These are phyloP conservation scores for Paxillus ammoniavirescens DNA, from an alignment of 768 basidiomycete species.

Conservation along the genomic window DNA sequence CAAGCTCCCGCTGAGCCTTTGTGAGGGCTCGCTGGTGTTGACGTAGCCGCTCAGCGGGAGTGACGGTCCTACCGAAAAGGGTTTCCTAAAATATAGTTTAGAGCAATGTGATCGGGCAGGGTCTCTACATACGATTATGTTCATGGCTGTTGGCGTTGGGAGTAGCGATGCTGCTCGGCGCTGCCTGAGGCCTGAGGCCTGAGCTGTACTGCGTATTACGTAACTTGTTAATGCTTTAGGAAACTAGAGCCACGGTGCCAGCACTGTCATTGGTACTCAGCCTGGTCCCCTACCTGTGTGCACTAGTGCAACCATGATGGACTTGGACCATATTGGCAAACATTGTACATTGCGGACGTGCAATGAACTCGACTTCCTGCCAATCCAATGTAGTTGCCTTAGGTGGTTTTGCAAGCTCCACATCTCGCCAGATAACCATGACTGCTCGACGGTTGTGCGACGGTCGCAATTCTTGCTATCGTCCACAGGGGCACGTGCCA, in stretches of 20 bases:
- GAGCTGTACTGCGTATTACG: not conserved
- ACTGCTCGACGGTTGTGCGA: slow-evolving; percentile 38
- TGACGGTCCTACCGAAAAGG: slow-evolving; percentile 90
- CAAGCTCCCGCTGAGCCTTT: slow-evolving; percentile 97
- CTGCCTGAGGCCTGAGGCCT: not conserved
- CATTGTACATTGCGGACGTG: slow-evolving; percentile 65
- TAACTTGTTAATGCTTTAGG: not conserved
- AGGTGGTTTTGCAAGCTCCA: slow-evolving; percentile 64
- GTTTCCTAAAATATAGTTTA: slow-evolving; percentile 66
- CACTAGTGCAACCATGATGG: slow-evolving; percentile 22
- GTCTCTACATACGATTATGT: slow-evolving; percentile 58
- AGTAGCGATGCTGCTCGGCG: slow-evolving; percentile 6
- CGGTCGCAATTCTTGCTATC: not conserved
- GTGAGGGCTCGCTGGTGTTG: slow-evolving; percentile 95
- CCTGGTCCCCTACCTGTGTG: no score
- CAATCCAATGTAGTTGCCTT: slow-evolving; percentile 66
- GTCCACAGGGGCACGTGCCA: slow-evolving; percentile 32
- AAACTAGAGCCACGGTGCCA: no score
- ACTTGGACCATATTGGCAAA: slow-evolving; percentile 55
- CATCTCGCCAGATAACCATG: slow-evolving; percentile 56
- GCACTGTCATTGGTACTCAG: no score
- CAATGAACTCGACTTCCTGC: slow-evolving; percentile 69
- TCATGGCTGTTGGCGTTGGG: slow-evolving; percentile 49
- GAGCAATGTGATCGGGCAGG: not conserved
- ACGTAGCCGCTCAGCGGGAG: slow-evolving; percentile 93